Evolutionary conservation across 495 filamentous ascomycete species (phyloP), one percentile per base, ranked within the genome.

Genomic region (Xylaria palmicola): DNA sequence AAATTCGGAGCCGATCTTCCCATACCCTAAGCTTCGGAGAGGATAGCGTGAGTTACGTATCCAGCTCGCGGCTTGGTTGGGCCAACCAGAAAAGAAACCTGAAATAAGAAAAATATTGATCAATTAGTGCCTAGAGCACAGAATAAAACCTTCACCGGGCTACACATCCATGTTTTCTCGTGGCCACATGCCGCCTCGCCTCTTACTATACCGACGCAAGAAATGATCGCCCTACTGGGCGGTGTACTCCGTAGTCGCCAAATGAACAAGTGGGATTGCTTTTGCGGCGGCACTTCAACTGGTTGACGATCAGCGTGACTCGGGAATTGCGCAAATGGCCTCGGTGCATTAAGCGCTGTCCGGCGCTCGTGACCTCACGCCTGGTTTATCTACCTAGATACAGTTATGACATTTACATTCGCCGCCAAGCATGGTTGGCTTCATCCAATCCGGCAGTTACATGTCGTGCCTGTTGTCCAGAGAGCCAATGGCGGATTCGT

Each of bases 331-430:
- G 34, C 56, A 48, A 49, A 60, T 52, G 47, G 17, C 26, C 39
- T 36, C 47, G n/a, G 26, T 47, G 15, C 45, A 60, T 60, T 52
- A 52, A 51, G 56, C 56, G 56, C 56, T 34, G 43, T 24, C 7
- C 19, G 15, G 32, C 34, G n/a, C 56, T 20, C 32, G 56, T 41
- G 22, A 41, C 56, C 56, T 10, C 39, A 52, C 29, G 3, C 17
- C 17, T 40, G 26, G 26, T 24, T 22, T 26, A 20, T 32, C 36
- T 22, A 39, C 30, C 22, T 26, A 26, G 15, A 47, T 13, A 19
- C 41, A 26, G 13, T n/a, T 6, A 6, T 13, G 15, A n/a, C 6
- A 4, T 4, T 40, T 24, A 47, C 41, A 12, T 4, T 37, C 3
- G 34, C 41, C 24, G 27, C n/a, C 24, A 26, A 47, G n/a, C 24